phyloP scores from a whole-genome alignment of 2,329 filamentous ascomycete genomes.

The Colletotrichum truncatum region DNA sequence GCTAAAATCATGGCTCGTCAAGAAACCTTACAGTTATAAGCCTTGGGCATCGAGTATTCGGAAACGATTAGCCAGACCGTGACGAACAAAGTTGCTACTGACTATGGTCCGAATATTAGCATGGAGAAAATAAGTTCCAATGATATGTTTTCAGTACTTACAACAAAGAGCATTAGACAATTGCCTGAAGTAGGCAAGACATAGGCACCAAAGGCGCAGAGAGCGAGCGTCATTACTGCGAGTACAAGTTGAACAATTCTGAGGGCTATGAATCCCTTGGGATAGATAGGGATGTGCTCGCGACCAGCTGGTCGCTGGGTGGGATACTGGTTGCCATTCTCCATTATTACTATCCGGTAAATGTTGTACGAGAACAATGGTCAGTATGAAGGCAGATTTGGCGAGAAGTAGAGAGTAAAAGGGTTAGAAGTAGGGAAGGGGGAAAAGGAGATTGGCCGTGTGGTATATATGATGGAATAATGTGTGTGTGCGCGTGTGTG shows the following conservation, averaged over 20 bases:
- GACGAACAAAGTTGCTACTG: slow-evolving; percentile 53
- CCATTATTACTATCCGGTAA: background rate
- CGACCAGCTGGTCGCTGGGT: slow-evolving; percentile 44
- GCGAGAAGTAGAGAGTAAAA: too few species aligned
- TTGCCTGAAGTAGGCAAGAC: slow-evolving; percentile 46
- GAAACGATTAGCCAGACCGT: slow-evolving; percentile 57
- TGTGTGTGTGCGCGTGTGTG: background rate
- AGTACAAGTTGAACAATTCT: slow-evolving; percentile 57
- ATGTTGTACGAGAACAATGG: background rate
- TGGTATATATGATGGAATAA: background rate
- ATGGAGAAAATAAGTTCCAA: too few species aligned
- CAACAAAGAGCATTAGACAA: slow-evolving; percentile 48
- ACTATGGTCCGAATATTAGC: too few species aligned
- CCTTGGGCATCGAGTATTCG: slow-evolving; percentile 46
- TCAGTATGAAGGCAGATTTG: background rate
- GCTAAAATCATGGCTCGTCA: background rate
- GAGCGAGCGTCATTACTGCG: slow-evolving; percentile 53
- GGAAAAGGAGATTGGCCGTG: background rate
- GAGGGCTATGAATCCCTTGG: slow-evolving; percentile 52
- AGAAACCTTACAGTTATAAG: slow-evolving; percentile 51
- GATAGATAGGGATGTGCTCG: slow-evolving; percentile 57
- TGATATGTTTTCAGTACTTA: slow-evolving; percentile 39
- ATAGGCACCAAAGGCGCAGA: slow-evolving; percentile 54
- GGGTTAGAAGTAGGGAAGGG: background rate
- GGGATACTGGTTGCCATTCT: slow-evolving; percentile 35